A percentile compares a stretch with the other conserved stretches of the same genome.
These are phyloP conservation scores for Pestalotiopsis sp. DNA, from an alignment of 2,329 filamentous ascomycete species.

Conservation along the genomic window DNA sequence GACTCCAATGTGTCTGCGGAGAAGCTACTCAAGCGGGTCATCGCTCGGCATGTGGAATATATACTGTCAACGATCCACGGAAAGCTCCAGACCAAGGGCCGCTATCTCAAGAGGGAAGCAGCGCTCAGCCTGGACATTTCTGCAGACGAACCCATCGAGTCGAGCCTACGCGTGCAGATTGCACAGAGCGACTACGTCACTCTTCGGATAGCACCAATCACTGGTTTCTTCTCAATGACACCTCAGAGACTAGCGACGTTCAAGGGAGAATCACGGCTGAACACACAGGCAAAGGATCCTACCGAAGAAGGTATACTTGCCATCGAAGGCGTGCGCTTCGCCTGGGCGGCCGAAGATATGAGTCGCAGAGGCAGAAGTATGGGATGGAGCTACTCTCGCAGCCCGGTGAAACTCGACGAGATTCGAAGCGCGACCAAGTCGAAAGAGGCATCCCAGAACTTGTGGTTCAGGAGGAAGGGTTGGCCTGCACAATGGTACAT, in stretches of 20 bases:
- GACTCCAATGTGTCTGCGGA: constrained; percentile 71
- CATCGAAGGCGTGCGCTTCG: constrained; percentile 63
- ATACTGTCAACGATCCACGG: constrained; percentile 68
- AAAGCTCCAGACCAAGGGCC: constrained; percentile 57
- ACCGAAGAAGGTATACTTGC: constrained; percentile 55
- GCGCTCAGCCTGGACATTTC: constrained; percentile 59
- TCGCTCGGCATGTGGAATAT: constrained; percentile 72
- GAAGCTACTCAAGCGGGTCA: constrained; percentile 68
- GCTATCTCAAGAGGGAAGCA: constrained; percentile 62
- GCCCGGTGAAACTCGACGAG: constrained; percentile 52
- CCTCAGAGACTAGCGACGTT: constrained; percentile 59
- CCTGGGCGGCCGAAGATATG: constrained; percentile 62
- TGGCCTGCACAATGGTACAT: constrained; percentile 76
- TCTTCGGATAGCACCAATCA: constrained; percentile 73
- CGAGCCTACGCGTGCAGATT: constrained; percentile 68
- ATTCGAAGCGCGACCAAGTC: constrained; percentile 62
- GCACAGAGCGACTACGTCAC: constrained; percentile 60
- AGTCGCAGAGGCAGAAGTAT: constrained; percentile 58
- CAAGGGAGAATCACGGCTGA: constrained; percentile 65
- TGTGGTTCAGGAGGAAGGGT: constrained; percentile 70
- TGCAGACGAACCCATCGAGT: constrained; percentile 63
- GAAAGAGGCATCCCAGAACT: constrained; percentile 60
- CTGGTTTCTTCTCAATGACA: constrained; percentile 72
- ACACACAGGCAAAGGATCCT: constrained; percentile 53
- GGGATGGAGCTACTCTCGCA: constrained; percentile 61